Percentiles rank a stretch among this genome's conserved stretches.
Evolutionary conservation across 2,329 filamentous ascomycete species (phyloP).

Genomic region (Fusarium gaditjirri): DNA sequence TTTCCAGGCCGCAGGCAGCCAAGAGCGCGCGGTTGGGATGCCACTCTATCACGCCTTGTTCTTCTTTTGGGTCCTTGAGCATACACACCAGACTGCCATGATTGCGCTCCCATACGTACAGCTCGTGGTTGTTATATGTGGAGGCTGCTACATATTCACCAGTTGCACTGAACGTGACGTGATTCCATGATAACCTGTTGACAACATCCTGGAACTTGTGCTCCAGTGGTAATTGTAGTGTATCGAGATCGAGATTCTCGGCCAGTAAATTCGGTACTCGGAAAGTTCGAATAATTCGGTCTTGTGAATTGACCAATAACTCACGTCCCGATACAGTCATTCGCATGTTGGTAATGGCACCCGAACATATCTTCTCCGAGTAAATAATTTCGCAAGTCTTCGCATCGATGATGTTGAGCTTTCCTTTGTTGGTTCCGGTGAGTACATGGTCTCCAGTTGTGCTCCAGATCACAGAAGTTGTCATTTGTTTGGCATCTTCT

Average conservation of each 20-base stretch:
- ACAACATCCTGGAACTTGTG: slow-evolving; percentile 99
- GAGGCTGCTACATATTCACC: slow-evolving; percentile 97
- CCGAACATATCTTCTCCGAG: slow-evolving; percentile 87
- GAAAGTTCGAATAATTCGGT: slow-evolving; percentile 94
- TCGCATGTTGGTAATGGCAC: slow-evolving; percentile 87
- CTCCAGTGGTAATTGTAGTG: slow-evolving; percentile 88
- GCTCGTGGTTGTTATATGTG: slow-evolving; percentile 97
- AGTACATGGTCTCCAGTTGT: slow-evolving; percentile 87
- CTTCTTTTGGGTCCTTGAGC: slow-evolving; percentile 95
- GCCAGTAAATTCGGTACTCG: slow-evolving; percentile 81
- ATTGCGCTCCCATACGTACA: slow-evolving; percentile 97
- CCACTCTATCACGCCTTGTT: slow-evolving; percentile 97
- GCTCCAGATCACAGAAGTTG: slow-evolving; percentile 91
- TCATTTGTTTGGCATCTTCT: slow-evolving; percentile 94
- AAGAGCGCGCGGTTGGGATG: slow-evolving; percentile 89
- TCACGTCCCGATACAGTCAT: slow-evolving; percentile 85
- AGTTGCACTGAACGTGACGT: slow-evolving; percentile 92
- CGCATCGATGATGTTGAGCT: slow-evolving; percentile 93
- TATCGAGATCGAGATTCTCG: slow-evolving; percentile 80
- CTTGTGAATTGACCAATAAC: slow-evolving; percentile 90
- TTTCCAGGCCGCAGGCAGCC: slow-evolving; percentile 91
- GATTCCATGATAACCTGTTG: slow-evolving; percentile 94
- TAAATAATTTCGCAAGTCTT: slow-evolving; percentile 84
- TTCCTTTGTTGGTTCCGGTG: slow-evolving; percentile 93
- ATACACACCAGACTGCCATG: slow-evolving; percentile 96